Evolutionary conservation across 2,329 filamentous ascomycete genomes (phyloP), one percentile per base, ranked within the genome.

Genomic region (Didymellaceae sp.): DNA sequence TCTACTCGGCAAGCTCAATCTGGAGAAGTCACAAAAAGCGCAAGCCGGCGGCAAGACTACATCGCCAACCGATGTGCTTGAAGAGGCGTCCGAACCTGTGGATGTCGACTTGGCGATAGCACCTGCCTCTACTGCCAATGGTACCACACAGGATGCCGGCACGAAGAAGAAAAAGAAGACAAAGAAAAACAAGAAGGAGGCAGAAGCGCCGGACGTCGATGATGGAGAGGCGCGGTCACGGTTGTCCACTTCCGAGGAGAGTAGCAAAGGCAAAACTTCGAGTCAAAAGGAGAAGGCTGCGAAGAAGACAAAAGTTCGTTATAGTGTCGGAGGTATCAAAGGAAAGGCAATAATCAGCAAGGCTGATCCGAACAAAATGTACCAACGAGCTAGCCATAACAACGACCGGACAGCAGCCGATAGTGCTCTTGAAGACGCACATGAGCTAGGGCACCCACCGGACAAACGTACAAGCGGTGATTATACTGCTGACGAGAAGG

Each of bases 401-500:
- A 33, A 50, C n/a, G 35, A 39, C 14, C 40, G 37, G 26, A 30
- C 53, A 17, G 54, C 59, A 13, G 62, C 57, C n/a, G 59, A 64
- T 4, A 53, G 31, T 26, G 59, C 57, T 7, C 37, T 66, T 5
- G 33, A 54, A 7, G 45, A 37, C 1, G 14, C 18, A 4, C 58
- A 53, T 5, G 45, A 57, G 6, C 28, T 66, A 2, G 34, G 50
- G 6, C 46, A 57, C 8, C 61, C 57, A 4, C 57, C 58, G 4
- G 51, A 62, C 11, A n/a, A 61, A 26, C 59, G 52, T 17, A 38
- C 24, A 1, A 21, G 35, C 16, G 63, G 63, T 16, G 56, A 57
- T 2, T 66, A 57, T 18, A 59, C 57, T 1, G 31, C 40, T 1
- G 63, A 66, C 21, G 63, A 66, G 34, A 46, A 57, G n/a, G 63